Base-by-base conservation (phyloP, 768 basidiomycete species). In the Roridomyces roridus region DNA sequence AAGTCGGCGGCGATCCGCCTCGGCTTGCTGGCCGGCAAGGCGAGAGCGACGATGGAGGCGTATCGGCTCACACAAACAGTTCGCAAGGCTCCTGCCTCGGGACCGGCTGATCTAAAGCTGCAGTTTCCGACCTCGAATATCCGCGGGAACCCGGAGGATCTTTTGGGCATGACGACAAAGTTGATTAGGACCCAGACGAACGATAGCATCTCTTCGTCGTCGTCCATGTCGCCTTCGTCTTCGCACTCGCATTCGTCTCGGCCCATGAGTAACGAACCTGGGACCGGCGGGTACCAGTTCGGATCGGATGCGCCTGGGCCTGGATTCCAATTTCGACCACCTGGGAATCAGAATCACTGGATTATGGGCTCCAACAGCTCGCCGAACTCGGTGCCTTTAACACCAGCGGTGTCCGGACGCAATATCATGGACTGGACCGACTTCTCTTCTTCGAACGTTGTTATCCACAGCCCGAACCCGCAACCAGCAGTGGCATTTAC, bases 111-210 rank as follows among this genome's bases (percentile, higher is more conserved):
- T 20, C 8, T 15, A 14, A 51, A 44, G 18, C 17, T 56, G 20
- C 46, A 46, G 34, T 65, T 63, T 46, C 62, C 59, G 4, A 61
- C 58, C 24, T 64, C 65, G 0, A 65, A 63, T 46, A 46, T 64
- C 4, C 49, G 65, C 8, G 59, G 56, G 4, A 59, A 59, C n/a
- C 60, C 65, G 15, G 63, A 62, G 46, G 64, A 65, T 10, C 37
- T 65, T 18, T 46, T 67, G 6, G 67, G 67, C 5, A 57, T 62
- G 25, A 60, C 67, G 12, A 67, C 67, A 6, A 67, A 64, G 48
- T 42, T 67, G 23, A 57, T 67, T 5, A 50, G 64, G 20, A 45
- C 60, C 7, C 66, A 62, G 35, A 47, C 46, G 1, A 40, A 36
- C 0, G 57, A 63, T 8, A 24, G 6, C 1, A 29, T 31, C 17